Evolutionary conservation across 768 basidiomycete genomes (phyloP), one percentile per base, ranked within the genome.

Genomic region (Pilatotrama ljubarskyi): DNA sequence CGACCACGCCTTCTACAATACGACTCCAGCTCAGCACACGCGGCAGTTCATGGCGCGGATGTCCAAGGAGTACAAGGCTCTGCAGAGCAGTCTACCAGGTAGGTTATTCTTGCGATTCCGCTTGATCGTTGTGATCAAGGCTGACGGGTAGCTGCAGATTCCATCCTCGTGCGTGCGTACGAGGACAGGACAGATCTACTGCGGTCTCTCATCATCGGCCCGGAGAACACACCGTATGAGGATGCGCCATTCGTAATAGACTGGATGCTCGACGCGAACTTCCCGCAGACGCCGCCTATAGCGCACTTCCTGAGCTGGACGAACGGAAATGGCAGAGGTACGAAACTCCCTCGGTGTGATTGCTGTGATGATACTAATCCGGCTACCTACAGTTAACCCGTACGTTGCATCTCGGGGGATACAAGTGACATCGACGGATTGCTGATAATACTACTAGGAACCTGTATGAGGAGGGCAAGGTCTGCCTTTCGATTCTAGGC

Each of bases 201-300:
- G 61, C 84, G 95, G 32, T 90, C 83, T 68, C 79, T 98, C 49
- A 98, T 98, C 60, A 86, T 98, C 63, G 95, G 95, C 3, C 93
- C 94, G 58, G 85, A 90, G 66, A 95, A 94, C 64, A 97, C 95
- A 9, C 95, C 95, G n/a, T 97, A 96, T 65, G 84, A 92, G 72
- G 90, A 95, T 72, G 92, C 93, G 18, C 95, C 95, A 0, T 95
- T 96, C 74, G 87, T 97, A 24, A 96, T 97, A 57, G 95, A 98
- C 74, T 93, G 91, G 91, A 84, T 87, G 81, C 77, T 93, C 11
- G 91, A 91, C 67, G 91, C 85, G 54, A 87, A 88, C 71, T 97
- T 89, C 70, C 93, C 87, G 44, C 84, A 86, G 64, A 84, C 78
- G 61, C 93, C 95, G 13, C 95, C 95, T 0, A 78, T 85, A 55